Percentiles rank a stretch among this genome's conserved stretches.
These are phyloP conservation scores for Phaeotremella skinneri DNA, from an alignment of 768 basidiomycete genomes.

Conservation along the genomic window DNA sequence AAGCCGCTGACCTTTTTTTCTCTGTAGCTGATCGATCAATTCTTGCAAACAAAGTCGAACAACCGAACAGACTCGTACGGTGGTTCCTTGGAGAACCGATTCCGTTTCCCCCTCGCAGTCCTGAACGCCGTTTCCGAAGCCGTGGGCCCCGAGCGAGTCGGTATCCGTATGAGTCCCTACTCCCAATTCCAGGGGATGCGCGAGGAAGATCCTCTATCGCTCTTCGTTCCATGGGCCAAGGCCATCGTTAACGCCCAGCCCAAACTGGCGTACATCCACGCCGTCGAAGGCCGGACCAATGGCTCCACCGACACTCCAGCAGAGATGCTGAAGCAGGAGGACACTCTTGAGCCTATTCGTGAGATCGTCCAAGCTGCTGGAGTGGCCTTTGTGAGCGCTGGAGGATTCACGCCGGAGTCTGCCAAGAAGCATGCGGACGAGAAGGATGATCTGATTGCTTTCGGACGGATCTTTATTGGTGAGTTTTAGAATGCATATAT, in stretches of 20 bases:
- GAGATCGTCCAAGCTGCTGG: slow-evolving; percentile 13
- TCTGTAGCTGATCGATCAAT: slow-evolving; percentile 59
- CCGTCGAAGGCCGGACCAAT: slow-evolving; percentile 11
- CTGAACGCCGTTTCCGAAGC: slow-evolving; percentile 58
- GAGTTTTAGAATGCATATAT: neutral
- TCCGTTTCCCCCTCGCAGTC: slow-evolving; percentile 61
- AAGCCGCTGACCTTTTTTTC: slow-evolving; percentile 22
- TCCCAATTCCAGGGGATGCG: slow-evolving; percentile 55
- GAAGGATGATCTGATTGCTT: slow-evolving; percentile 17
- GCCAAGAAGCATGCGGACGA: slow-evolving; percentile 17
- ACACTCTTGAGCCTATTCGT: slow-evolving; percentile 10
- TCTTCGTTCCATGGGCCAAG: slow-evolving; percentile 9
- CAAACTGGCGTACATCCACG: slow-evolving; percentile 21
- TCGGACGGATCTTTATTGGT: slow-evolving; percentile 29
- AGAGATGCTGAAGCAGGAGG: slow-evolving; percentile 9
- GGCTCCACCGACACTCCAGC: slow-evolving; percentile 12
- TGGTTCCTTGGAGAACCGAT: slow-evolving; percentile 63
- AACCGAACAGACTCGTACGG: slow-evolving; percentile 66
- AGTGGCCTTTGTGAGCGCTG: slow-evolving; percentile 15
- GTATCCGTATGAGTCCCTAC: slow-evolving; percentile 64
- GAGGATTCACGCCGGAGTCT: slow-evolving; percentile 10
- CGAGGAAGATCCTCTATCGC: slow-evolving; percentile 8
- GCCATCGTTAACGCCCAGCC: slow-evolving; percentile 21
- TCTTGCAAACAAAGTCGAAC: slow-evolving; percentile 62
- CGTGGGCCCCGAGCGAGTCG: slow-evolving; percentile 60